phyloP scores from a whole-genome alignment of 495 filamentous ascomycete species.

The Massariosphaeria phaeospora region DNA sequence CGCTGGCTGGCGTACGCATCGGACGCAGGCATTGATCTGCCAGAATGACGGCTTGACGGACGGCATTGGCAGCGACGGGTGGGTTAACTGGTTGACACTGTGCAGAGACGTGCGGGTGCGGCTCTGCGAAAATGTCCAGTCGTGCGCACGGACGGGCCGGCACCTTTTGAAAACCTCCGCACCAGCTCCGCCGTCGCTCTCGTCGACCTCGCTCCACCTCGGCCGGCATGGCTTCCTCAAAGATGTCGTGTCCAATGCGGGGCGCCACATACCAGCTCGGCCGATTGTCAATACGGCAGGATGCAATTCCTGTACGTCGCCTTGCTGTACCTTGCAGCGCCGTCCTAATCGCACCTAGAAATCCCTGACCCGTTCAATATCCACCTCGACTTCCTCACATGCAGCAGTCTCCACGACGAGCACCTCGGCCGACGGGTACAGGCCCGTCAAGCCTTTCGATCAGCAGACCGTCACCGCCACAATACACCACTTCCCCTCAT shows the following conservation, averaged over 20 bases:
- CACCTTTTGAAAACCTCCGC: too few relatives aligned
- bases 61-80: slow-evolving; percentile 14
- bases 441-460: slow-evolving; percentile 35
- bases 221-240: slow-evolving; percentile 22
- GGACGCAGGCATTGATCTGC: slow-evolving; percentile 20
- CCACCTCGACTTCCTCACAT: slow-evolving; percentile 54
- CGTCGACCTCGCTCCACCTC: neutral
- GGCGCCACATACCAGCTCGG: slow-evolving; percentile 17
- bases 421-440: slow-evolving; percentile 23
- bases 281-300: slow-evolving; percentile 7
- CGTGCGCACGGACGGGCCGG: too few relatives aligned
- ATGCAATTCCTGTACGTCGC: slow-evolving; percentile 10
- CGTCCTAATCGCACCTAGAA: slow-evolving; percentile 24
- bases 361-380: slow-evolving; percentile 61
- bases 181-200: slow-evolving; percentile 5
- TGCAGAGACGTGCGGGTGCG: neutral
- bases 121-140: neutral
- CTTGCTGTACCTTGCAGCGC: neutral
- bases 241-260: slow-evolving; percentile 16
- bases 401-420: slow-evolving; percentile 15
- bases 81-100: too few relatives aligned
- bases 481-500: slow-evolving; percentile 80
- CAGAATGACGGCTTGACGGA: slow-evolving; percentile 22
- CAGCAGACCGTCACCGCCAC: slow-evolving; percentile 64
- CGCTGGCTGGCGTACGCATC: slow-evolving; percentile 21